Conservation (phyloP, 768 basidiomycete species). For the Boletus fagicola region DNA sequence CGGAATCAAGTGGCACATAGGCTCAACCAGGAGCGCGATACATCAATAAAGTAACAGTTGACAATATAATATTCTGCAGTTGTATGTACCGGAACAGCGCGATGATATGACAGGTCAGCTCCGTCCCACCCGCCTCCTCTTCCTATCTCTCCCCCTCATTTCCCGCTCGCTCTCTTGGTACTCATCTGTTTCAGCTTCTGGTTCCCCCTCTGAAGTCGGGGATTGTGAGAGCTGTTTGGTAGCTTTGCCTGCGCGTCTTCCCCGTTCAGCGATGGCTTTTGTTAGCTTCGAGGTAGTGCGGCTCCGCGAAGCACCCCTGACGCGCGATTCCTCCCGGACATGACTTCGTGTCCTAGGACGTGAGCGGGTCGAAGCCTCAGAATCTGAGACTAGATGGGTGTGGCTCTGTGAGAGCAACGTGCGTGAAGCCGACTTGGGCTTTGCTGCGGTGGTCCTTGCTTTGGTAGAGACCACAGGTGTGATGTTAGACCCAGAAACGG, state of each 20-base stretch:
- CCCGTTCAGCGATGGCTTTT: constrained; percentile 7
- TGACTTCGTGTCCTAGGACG: constrained; percentile 26
- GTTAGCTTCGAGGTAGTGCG: constrained; percentile 9
- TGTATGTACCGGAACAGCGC: not conserved
- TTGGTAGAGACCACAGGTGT: not conserved
- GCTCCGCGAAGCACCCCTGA: constrained; percentile 4
- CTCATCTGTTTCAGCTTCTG: constrained; percentile 3
- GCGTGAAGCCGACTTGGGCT: constrained; percentile 19
- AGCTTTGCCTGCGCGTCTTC: not conserved
- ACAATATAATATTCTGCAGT: not conserved
- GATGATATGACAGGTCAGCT: not conserved
- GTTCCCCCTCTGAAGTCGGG: constrained; percentile 13
- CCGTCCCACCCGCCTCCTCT: constrained; percentile 30
- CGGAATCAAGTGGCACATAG: too few relatives aligned
- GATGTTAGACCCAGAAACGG: not conserved
- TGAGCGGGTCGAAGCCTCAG: constrained; percentile 19
- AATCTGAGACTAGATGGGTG: constrained; percentile 18
- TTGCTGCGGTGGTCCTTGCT: not conserved
- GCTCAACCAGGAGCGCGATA: not conserved
- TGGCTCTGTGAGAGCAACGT: constrained; percentile 25
- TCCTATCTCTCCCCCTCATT: constrained; percentile 24
- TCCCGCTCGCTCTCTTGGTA: constrained; percentile 14
- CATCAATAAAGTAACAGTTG: not conserved
- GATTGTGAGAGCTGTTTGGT: not conserved
- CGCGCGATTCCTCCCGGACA: constrained; percentile 25